Base-by-base conservation (phyloP, 148 eudicot genomes). In the Spergularia marina region DNA sequence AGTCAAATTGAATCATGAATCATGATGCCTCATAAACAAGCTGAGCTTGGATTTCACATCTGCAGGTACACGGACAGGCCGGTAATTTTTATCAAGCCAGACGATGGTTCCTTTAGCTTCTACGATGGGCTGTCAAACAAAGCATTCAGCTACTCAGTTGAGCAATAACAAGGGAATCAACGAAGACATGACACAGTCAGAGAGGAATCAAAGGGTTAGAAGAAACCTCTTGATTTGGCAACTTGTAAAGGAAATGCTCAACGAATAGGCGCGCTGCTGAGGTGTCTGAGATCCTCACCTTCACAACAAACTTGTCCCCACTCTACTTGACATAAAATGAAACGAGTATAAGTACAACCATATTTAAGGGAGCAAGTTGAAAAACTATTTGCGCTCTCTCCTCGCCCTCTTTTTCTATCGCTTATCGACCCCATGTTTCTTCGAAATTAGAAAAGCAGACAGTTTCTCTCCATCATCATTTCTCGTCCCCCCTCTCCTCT, bases 1-100 rank as follows among this genome's bases (percentile, higher is more conserved):
- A 61, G 52, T 86, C 68, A 87, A 47, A 36, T 80, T 39, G 86
- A 68, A 34, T 78, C 82, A 34, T 41, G 85, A 47, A 34, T 78
- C 82, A 40, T 41, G 85, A 47, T 76, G 81, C 49, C 89, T 90
- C 70, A 87, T 69, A 77, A 86, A 91, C 66, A 79, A 88, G 67
- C 73, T 87, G n/a, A 90, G 71, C 79, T 90, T 91, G 23, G 91
- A 82, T 83, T 82, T 85, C 72, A 83, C 76, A 51, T 84, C 97
- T 3, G 91, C n/a, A 57, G 97, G 96, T 70, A 92, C 85, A 25
- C 97, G 96, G 18, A 91, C 84, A 39, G 98, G 98, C 17, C 90
- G 89, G 71, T 90, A 94, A 80, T 82, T 86, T 75, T 94, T 94
- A 82, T 90, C 90, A 53, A 94, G 97, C 97, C 98, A 94, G 20